Evolutionary conservation across 768 basidiomycete species (phyloP).

Genomic region (Collybia nuda): DNA sequence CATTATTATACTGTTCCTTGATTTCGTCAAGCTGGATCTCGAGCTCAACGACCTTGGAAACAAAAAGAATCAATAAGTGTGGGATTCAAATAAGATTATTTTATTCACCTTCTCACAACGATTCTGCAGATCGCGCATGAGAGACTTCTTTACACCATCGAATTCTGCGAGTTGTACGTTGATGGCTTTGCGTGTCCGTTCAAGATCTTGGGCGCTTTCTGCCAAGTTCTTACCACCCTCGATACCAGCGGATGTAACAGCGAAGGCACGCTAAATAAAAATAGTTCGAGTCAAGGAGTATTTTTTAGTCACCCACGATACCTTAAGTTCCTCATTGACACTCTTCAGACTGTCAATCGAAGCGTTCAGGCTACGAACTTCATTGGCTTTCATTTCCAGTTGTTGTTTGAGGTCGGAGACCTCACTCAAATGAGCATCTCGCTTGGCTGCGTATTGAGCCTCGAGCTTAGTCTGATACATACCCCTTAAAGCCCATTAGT

Average conservation of each 20-base stretch:
- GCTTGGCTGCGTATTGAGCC: constrained; percentile 88
- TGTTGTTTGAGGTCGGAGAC: constrained; percentile 87
- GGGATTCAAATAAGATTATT: constrained; percentile 9
- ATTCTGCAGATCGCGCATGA: constrained; percentile 98
- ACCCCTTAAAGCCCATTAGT: constrained; percentile 15
- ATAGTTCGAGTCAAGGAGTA: constrained; percentile 11
- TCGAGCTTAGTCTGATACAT: constrained; percentile 82
- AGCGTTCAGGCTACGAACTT: constrained; percentile 80
- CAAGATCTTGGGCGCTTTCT: constrained; percentile 95
- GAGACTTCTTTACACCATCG: constrained; percentile 96
- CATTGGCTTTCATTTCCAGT: constrained; percentile 78
- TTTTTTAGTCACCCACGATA: constrained; percentile 28
- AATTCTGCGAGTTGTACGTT: constrained; percentile 98
- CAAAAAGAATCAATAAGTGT: constrained; percentile 3
- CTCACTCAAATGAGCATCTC: constrained; percentile 86
- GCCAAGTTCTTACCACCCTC: constrained; percentile 97
- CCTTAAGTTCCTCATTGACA: constrained; percentile 98
- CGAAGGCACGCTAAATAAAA: constrained; percentile 81
- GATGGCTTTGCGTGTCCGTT: constrained; percentile 94
- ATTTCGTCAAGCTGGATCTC: constrained; percentile 99
- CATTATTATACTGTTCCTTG: constrained; percentile 98
- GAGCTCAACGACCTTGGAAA: constrained; percentile 87
- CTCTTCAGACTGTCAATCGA: constrained; percentile 92
- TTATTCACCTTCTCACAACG: constrained; percentile 92
- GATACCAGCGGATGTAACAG: constrained; percentile 94